These are phyloP conservation scores for Alternaria novae-zelandiae DNA, from an alignment of 2,329 filamentous ascomycete species.

Conservation along the genomic window DNA sequence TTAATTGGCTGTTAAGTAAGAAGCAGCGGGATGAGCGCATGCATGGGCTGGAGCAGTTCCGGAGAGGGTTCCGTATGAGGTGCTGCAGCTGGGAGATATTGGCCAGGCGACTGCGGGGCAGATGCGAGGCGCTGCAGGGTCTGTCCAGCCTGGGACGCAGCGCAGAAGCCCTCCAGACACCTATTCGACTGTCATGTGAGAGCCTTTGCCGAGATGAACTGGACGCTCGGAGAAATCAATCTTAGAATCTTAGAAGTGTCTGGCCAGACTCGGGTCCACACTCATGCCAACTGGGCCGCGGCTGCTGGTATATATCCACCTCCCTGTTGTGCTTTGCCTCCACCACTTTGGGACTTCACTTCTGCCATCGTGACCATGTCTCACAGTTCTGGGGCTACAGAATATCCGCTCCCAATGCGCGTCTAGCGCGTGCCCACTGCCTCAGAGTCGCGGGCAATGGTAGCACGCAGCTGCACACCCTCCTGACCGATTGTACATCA, in stretches of 20 bases:
- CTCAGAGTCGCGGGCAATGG: constrained; percentile 12
- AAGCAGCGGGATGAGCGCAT: constrained; percentile 24
- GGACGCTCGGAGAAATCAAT: constrained; percentile 6
- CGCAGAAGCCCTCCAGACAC: constrained; percentile 7
- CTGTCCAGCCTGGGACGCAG: constrained; percentile 15
- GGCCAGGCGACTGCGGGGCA: constrained; percentile 24
- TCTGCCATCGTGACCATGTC: constrained; percentile 15
- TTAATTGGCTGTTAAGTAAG: constrained; percentile 21
- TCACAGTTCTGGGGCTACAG: not conserved
- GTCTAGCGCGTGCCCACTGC: constrained; percentile 17
- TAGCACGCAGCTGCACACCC: constrained; percentile 23
- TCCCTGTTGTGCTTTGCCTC: not conserved
- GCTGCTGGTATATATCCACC: not conserved
- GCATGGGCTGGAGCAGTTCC: constrained; percentile 13
- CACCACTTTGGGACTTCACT: not conserved
- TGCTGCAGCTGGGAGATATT: not conserved
- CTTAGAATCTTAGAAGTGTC: constrained; percentile 1
- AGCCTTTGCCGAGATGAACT: constrained; percentile 8
- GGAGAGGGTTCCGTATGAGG: constrained; percentile 21
- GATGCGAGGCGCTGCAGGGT: constrained; percentile 28
- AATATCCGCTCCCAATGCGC: not conserved
- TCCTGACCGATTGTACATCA: constrained; percentile 12
- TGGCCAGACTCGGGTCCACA: not conserved
- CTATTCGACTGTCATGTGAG: constrained; percentile 12
- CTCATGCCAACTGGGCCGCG: not conserved